Conservation (phyloP, 768 basidiomycete species). For the Terana coerulea region DNA sequence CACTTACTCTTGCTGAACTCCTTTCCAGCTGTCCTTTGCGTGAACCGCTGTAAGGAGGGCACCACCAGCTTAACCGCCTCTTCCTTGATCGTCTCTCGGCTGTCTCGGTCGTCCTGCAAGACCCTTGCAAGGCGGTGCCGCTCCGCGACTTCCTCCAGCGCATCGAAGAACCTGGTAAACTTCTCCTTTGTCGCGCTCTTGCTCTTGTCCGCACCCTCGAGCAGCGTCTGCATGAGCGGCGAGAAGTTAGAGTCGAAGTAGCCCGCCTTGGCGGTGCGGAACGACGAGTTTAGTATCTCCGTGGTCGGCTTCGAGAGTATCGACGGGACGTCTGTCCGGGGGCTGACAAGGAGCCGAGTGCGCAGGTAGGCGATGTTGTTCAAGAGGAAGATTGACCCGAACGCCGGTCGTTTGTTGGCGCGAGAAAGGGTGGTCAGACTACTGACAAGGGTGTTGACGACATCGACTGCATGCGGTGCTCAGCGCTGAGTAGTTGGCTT, state of each 20-base stretch:
- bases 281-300: constrained; percentile 63
- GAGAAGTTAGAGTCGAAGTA: constrained; percentile 85
- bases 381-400: constrained; percentile 72
- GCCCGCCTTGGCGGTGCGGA: constrained; percentile 76
- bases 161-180: constrained; percentile 76
- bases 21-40: constrained; percentile 71
- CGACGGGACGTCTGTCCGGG: constrained; percentile 39
- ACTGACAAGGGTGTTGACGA: constrained; percentile 60
- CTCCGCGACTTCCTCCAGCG: constrained; percentile 76
- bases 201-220: constrained; percentile 46
- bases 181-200: constrained; percentile 75
- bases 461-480: constrained; percentile 49
- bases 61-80: constrained; percentile 77
- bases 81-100: constrained; percentile 56
- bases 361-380: constrained; percentile 78
- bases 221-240: constrained; percentile 62
- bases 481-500: too few species aligned
- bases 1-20: constrained; percentile 81
- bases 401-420: constrained; percentile 53
- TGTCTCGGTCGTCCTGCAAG: constrained; percentile 66
- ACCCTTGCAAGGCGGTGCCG: constrained; percentile 67
- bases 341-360: constrained; percentile 51
- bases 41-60: constrained; percentile 70
- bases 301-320: constrained; percentile 60
- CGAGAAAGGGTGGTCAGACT: constrained; percentile 64